These are phyloP conservation scores for Chlorella sp. DNA, from an alignment of 139 green algal species.

Conservation along the genomic window DNA sequence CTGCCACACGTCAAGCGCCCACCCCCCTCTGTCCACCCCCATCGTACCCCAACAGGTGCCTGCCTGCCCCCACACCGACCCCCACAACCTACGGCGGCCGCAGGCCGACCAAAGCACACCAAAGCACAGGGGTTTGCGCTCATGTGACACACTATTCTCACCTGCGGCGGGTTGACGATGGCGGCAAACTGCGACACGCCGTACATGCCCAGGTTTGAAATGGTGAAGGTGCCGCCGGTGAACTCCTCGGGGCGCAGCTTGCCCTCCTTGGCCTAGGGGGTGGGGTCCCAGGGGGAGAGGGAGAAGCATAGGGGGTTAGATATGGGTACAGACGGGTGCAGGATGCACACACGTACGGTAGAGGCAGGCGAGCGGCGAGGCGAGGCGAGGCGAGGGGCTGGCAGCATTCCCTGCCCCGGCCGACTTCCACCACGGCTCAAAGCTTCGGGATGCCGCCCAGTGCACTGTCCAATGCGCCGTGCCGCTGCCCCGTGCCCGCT, in stretches of 20 bases:
- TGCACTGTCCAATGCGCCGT: too few relatives aligned
- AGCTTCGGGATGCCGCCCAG: not conserved
- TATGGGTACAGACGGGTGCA: too few relatives aligned
- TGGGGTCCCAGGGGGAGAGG: not conserved
- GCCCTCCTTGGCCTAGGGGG: conserved; percentile 78
- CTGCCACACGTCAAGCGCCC: conserved; percentile 71
- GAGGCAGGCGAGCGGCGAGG: not conserved
- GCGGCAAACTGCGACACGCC: conserved; percentile 92
- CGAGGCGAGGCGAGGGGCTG: not conserved
- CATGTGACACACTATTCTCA: too few relatives aligned
- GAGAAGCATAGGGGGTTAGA: too few relatives aligned
- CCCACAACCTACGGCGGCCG: too few relatives aligned
- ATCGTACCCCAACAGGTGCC: too few relatives aligned
- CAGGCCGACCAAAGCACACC: not conserved
- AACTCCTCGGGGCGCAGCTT: conserved; percentile 93
- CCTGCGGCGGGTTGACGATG: conserved; percentile 97
- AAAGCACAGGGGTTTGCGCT: too few relatives aligned
- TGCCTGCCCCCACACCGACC: too few relatives aligned
- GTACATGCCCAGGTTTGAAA: conserved; percentile 97
- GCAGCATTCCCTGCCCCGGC: too few relatives aligned
- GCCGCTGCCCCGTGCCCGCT: not conserved
- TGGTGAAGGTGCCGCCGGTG: conserved; percentile 90
- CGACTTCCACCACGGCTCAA: too few relatives aligned
- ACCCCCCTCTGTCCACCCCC: too few relatives aligned
- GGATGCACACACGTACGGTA: not conserved